Evolutionary conservation across 106 monocot species (phyloP), one percentile per base, ranked within the genome.

Genomic region (Chionographis japonica): DNA sequence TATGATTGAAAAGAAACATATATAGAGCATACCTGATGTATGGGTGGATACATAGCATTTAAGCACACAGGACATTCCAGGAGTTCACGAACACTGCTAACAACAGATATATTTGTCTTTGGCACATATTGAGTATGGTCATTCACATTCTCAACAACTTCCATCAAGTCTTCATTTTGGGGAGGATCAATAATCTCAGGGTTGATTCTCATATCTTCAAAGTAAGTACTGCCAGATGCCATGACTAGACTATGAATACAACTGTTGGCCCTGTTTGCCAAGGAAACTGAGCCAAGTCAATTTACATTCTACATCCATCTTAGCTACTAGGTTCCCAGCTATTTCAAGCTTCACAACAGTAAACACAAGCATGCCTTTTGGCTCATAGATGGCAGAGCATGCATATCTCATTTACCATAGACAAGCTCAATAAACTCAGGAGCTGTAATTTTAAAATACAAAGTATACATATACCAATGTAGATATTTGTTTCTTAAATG

Each of bases 11-110:
- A 37, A 60, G 36, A 20, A 43, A 27, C 4, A 61, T n/a, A 15
- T 61, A 49, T 4, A 58, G 51, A 37, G 9, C 36, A 52, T 62
- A 97, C 97, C 91, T 97, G 97, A 81, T 97, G 97, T 37, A 97
- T 97, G 19, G 97, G 97, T 52, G 97, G 97, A 70, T 92, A 97
- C 97, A 97, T 97, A 17, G 92, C 89, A 81, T 79, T 92, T 65
- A 97, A 83, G 55, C 92, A 97, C 18, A 97, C 92, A 57, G 97
- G 97, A 35, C 97, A 97, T 59, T 97, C 97, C 56, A 97, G 74
- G 9, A 97, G 89, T 60, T 97, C 97, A 12, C 83, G 89, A 46
- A 97, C 92, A 68, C 78, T 89, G 75, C 83, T 83, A 49, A 80
- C 69, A 74, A 76, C 84, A 67, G 80, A 43, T 9, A 79, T 59